These are phyloP conservation scores for Salix suchowensis DNA, from an alignment of 345 rosid genomes.

Conservation along the genomic window DNA sequence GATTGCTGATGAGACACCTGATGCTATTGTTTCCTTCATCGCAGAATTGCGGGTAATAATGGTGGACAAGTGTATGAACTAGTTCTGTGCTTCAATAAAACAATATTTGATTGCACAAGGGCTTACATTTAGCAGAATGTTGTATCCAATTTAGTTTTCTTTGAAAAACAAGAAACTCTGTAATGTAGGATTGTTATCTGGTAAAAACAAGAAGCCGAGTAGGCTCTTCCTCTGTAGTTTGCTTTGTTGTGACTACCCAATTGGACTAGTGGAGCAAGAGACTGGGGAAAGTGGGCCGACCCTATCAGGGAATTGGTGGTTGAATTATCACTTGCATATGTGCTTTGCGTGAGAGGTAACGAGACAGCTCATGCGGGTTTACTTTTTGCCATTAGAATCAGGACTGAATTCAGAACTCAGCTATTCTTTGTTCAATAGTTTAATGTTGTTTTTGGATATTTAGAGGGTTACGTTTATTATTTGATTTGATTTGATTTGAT, in stretches of 20 bases:
- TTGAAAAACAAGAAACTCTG: neutral
- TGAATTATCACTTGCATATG: neutral
- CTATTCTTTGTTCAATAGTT: too few relatives aligned
- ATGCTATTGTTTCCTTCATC: neutral
- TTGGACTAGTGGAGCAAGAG: neutral
- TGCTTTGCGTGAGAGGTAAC: neutral
- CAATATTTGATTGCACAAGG: neutral
- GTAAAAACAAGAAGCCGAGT: neutral
- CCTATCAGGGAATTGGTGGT: neutral
- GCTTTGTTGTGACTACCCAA: neutral
- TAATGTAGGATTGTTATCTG: neutral
- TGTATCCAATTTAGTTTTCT: neutral
- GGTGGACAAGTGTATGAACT: neutral
- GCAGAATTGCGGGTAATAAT: neutral
- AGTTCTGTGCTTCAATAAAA: neutral
- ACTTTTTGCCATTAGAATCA: neutral
- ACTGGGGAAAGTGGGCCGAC: neutral
- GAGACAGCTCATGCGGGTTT: neutral
- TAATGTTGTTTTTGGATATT: too few relatives aligned
- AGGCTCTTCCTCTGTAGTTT: neutral
- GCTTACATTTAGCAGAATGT: neutral
- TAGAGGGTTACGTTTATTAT: too few relatives aligned
- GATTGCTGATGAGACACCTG: neutral
- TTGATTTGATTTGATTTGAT: too few relatives aligned
- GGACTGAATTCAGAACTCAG: too few relatives aligned